Evolutionary conservation across 2,329 filamentous ascomycete species (phyloP), one percentile per base, ranked within the genome.

Genomic region (Aspergillus ruber): DNA sequence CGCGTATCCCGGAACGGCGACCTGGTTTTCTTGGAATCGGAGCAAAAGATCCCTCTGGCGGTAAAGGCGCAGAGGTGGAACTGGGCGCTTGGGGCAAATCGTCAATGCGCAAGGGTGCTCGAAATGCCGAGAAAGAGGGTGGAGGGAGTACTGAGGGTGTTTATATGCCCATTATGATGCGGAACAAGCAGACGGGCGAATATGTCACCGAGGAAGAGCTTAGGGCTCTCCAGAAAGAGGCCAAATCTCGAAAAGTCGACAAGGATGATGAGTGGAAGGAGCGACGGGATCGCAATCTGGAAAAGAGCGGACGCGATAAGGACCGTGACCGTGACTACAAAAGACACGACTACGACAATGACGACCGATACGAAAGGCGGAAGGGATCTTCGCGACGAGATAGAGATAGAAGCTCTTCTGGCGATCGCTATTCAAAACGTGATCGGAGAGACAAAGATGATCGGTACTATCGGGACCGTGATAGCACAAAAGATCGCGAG

Each of bases 21-120:
- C 85, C 89, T 13, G 89, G 89, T 49, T 78, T 94, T 47, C 75
- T 97, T 8, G 93, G 93, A 0, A 84, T 97, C 6, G 93, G 91
- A 3, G 90, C 90, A 9, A 95, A 91, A 62, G 83, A 89, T 60
- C 78, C 89, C 18, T 74, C 76, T 4, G 77, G 76, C 1, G 73
- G 76, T 2, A 69, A 67, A 49, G 66, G 66, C 6, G 68, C 69
- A 13, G 82, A 86, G 18, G 78, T 88, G 52, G 88, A 94, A 56
- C 71, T 94, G 15, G 88, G 87, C 1, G 84, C 81, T 1, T 94
- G 88, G 88, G 85, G 90, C 10, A 87, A 86, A 52, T 68, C 73
- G 8, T 74, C 76, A 12, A 77, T 75, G 67, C 72, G 73, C 45
- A 74, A 75, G 45, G 74, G 73, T 50, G 82, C 81, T 47, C 78